Percentiles rank a stretch among this genome's conserved stretches.
phyloP scores from a whole-genome alignment of 1,284 basidiomycete species.

The Cerrena zonata region DNA sequence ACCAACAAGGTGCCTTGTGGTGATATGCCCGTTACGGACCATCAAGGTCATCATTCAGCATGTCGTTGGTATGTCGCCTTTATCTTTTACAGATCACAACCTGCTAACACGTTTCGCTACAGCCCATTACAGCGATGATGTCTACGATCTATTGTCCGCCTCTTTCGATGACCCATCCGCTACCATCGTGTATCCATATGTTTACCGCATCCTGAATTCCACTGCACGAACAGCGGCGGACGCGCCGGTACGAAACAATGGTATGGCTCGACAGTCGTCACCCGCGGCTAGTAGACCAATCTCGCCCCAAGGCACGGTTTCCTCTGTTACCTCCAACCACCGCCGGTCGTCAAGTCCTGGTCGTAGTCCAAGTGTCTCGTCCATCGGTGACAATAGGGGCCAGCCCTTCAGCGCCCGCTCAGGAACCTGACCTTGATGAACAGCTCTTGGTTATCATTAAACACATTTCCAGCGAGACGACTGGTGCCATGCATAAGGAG shows the following conservation, averaged over 20 bases:
- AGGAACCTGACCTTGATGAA: conserved; percentile 76
- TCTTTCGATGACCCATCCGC: conserved; percentile 80
- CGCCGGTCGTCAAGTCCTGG: conserved; percentile 53
- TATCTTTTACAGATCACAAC: neutral
- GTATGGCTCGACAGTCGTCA: conserved; percentile 42
- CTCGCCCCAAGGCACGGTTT: conserved; percentile 55
- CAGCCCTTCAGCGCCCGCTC: conserved; percentile 42
- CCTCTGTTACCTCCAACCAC: conserved; percentile 48
- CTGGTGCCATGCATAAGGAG: conserved; percentile 76
- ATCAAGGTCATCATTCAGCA: conserved; percentile 98
- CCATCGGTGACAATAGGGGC: conserved; percentile 43
- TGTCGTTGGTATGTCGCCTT: conserved; percentile 70
- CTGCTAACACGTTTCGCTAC: conserved; percentile 3
- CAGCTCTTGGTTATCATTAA: conserved; percentile 81
- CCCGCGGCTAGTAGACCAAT: conserved; percentile 56
- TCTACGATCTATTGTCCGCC: conserved; percentile 72
- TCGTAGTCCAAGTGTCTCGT: conserved; percentile 62
- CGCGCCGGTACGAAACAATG: conserved; percentile 34
- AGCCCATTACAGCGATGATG: conserved; percentile 77
- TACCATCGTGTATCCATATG: conserved; percentile 79
- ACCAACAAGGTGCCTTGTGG: conserved; percentile 88
- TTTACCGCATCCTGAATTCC: conserved; percentile 79
- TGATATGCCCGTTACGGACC: conserved; percentile 93
- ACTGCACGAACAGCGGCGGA: conserved; percentile 41
- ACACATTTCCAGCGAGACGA: conserved; percentile 84